A percentile compares a stretch with the other conserved stretches of the same genome.
Conservation (phyloP, 805 yeast species). For the Sugiyamaella boreocaroliniensis region DNA sequence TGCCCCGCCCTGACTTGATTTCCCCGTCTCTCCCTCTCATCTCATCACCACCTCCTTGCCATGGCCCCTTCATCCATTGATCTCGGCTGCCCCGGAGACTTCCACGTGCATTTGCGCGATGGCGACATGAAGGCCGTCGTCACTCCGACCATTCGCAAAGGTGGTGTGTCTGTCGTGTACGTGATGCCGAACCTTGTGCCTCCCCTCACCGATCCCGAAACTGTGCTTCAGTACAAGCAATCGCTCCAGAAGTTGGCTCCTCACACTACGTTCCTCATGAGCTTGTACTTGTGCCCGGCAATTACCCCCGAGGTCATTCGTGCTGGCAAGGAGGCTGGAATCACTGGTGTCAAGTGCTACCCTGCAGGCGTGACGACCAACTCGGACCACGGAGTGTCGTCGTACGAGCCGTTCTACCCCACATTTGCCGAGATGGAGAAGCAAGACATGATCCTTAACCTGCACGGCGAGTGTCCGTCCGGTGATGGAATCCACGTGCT, state of each 20-base stretch:
- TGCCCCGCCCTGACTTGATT: too few relatives aligned
- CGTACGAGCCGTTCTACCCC: conserved; percentile 82
- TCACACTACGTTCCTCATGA: conserved; percentile 82
- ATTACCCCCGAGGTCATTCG: conserved; percentile 81
- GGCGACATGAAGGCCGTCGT: conserved; percentile 89
- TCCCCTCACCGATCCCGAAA: conserved; percentile 73
- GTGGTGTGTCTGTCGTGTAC: conserved; percentile 87
- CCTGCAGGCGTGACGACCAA: conserved; percentile 99
- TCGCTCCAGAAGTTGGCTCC: conserved; percentile 63
- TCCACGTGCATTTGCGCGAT: conserved; percentile 94
- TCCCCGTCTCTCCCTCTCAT: too few relatives aligned
- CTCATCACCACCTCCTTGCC: background rate
- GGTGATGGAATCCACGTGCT: conserved; percentile 73
- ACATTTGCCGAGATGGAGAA: conserved; percentile 83
- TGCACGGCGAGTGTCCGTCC: conserved; percentile 94
- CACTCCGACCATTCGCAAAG: conserved; percentile 82
- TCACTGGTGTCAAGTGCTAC: conserved; percentile 89
- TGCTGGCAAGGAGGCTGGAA: conserved; percentile 63
- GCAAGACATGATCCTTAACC: conserved; percentile 67
- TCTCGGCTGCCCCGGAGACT: conserved; percentile 47
- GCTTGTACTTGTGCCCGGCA: conserved; percentile 70
- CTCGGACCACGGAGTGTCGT: conserved; percentile 84
- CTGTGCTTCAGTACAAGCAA: conserved; percentile 63
- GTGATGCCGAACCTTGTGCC: conserved; percentile 96
- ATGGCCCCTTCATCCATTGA: conserved; percentile 18